A percentile compares a stretch with the other conserved stretches of the same genome.
Conservation (phyloP, 257 asterid genomes). For the Cynanchum wilfordii region DNA sequence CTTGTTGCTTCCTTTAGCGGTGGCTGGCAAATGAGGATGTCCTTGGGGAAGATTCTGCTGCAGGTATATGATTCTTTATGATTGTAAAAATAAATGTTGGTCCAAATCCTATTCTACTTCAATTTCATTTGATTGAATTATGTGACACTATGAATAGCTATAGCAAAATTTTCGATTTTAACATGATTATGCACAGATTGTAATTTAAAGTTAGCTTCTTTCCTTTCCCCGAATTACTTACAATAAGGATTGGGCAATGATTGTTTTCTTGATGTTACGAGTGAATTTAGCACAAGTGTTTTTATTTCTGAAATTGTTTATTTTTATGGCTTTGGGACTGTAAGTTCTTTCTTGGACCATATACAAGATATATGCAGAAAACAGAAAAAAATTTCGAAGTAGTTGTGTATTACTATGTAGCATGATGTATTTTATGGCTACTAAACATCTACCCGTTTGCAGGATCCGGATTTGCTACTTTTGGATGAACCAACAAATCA, state of each 20-base stretch:
- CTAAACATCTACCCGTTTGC: conserved; percentile 13
- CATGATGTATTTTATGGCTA: not conserved
- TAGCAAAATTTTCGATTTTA: not conserved
- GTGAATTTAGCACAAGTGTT: not conserved
- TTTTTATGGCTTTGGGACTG: not conserved
- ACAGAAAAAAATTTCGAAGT: not conserved
- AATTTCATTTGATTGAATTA: not conserved
- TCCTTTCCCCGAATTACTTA: no score
- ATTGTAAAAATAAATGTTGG: not conserved
- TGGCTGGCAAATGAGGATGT: conserved; percentile 99
- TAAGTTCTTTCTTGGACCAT: not conserved
- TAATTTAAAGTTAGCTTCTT: not conserved
- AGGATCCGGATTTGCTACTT: conserved; percentile 90
- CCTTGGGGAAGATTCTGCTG: conserved; percentile 91
- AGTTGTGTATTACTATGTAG: not conserved
- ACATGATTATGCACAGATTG: not conserved
- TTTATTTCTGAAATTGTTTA: conserved; percentile 1
- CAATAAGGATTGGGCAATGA: not conserved
- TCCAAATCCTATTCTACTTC: not conserved
- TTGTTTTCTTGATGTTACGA: not conserved
- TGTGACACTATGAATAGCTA: not conserved
- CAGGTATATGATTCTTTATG: conserved; percentile 53
- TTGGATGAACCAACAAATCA: conserved; percentile 98
- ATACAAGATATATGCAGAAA: not conserved
- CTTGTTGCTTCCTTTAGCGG: conserved; percentile 97